Evolutionary conservation across 2,329 filamentous ascomycete species (phyloP).

Genomic region (Nemania bipapillata): DNA sequence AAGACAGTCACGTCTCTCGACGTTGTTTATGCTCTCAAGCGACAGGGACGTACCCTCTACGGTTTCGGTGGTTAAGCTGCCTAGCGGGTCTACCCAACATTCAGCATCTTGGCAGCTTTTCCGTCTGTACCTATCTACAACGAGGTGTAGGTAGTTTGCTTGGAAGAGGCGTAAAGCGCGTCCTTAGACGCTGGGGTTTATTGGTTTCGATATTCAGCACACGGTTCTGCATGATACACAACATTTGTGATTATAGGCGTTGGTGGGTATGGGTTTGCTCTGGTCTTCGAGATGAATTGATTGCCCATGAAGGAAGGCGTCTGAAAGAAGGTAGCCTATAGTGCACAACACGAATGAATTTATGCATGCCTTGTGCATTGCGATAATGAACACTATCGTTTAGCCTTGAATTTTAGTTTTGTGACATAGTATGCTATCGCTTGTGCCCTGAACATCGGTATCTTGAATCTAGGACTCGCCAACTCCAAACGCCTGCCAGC

Average conservation of each 20-base stretch:
- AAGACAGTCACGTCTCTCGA: slow-evolving; percentile 75
- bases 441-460: slow-evolving; percentile 23
- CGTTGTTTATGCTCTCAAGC: slow-evolving; percentile 71
- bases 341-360: slow-evolving; percentile 48
- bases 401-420: too few relatives aligned
- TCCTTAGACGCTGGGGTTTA: slow-evolving; percentile 7
- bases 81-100: slow-evolving; percentile 3
- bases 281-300: slow-evolving; percentile 47
- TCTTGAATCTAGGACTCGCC: slow-evolving; percentile 11
- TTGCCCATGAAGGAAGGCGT: slow-evolving; percentile 39
- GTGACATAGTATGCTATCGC: not conserved
- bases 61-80: slow-evolving; percentile 71
- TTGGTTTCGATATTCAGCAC: slow-evolving; percentile 36
- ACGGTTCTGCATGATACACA: slow-evolving; percentile 50
- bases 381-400: slow-evolving; percentile 37
- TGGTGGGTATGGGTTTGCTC: slow-evolving; percentile 47
- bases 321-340: slow-evolving; percentile 39
- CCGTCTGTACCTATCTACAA: slow-evolving; percentile 19
- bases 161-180: slow-evolving; percentile 20
- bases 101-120: slow-evolving; percentile 19
- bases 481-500: slow-evolving; percentile 40
- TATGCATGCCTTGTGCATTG: slow-evolving; percentile 42
- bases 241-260: slow-evolving; percentile 47
- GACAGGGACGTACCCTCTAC: slow-evolving; percentile 74
- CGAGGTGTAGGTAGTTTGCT: slow-evolving; percentile 10